phyloP scores from a whole-genome alignment of 2,329 filamentous ascomycete genomes.

The Remersonia thermophila region DNA sequence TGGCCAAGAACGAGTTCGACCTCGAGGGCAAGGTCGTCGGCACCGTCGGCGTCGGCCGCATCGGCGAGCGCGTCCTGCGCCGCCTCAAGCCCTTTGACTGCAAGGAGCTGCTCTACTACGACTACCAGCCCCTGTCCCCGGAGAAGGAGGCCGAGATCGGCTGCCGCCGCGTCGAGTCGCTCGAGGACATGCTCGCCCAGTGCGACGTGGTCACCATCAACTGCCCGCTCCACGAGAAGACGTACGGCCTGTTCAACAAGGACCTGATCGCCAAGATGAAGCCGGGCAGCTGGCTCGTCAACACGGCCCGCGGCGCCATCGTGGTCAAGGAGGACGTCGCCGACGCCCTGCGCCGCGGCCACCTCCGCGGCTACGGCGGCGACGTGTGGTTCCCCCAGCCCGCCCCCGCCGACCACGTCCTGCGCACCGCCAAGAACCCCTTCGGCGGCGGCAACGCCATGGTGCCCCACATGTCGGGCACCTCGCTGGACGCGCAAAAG shows the following conservation, averaged over 20 bases:
- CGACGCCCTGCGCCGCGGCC: conserved; percentile 78
- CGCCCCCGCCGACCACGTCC: conserved; percentile 81
- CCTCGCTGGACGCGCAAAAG: conserved; percentile 94
- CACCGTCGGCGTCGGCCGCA: conserved; percentile 93
- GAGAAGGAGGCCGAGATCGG: conserved; percentile 94
- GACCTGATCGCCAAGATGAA: conserved; percentile 98
- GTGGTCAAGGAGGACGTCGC: conserved; percentile 99
- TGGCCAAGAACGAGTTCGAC: conserved; percentile 97
- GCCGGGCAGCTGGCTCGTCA: conserved; percentile 92
- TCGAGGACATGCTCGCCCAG: conserved; percentile 89
- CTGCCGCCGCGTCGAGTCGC: conserved; percentile 71
- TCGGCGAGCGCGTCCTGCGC: conserved; percentile 93
- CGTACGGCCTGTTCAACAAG: conserved; percentile 94
- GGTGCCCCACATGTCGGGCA: conserved; percentile 98
- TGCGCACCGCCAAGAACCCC: conserved; percentile 86
- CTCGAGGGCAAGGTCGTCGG: conserved; percentile 96
- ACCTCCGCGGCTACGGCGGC: conserved; percentile 79
- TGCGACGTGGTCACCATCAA: conserved; percentile 99
- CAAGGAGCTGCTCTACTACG: conserved; percentile 98
- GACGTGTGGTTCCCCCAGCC: conserved; percentile 98
- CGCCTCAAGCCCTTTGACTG: conserved; percentile 96
- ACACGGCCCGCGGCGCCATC: conserved; percentile 97
- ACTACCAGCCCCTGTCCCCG: conserved; percentile 85
- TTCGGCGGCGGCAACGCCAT: conserved; percentile 97
- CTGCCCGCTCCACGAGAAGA: conserved; percentile 98